Evolutionary conservation across 305 asterid species (phyloP).

Genomic region (Ilex paraguariensis): DNA sequence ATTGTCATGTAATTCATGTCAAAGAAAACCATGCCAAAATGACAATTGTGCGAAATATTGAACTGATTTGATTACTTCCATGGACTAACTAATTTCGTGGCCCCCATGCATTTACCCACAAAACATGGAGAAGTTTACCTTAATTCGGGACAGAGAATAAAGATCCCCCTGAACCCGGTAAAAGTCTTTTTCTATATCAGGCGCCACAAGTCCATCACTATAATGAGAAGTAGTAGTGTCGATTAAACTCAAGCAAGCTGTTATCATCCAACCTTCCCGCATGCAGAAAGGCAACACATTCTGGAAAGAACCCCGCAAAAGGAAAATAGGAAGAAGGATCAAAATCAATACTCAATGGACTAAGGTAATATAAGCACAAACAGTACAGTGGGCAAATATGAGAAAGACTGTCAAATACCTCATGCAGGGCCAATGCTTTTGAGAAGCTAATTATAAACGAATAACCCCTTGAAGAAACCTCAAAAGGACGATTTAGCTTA

Average conservation of each 20-base stretch:
- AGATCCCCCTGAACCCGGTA: conserved; percentile 91
- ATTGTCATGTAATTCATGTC: too few species aligned
- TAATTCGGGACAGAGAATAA: conserved; percentile 82
- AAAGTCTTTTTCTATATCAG: conserved; percentile 88
- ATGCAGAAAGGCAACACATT: conserved; percentile 79
- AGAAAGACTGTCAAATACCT: conserved; percentile 50
- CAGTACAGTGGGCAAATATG: conserved; percentile 6
- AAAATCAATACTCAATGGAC: background rate
- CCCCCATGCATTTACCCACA: too few species aligned
- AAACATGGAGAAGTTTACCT: conserved; percentile 41
- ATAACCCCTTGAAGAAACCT: conserved; percentile 95
- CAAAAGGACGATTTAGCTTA: conserved; percentile 88
- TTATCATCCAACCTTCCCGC: conserved; percentile 98
- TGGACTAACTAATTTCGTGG: background rate
- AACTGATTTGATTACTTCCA: background rate
- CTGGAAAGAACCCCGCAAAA: conserved; percentile 29
- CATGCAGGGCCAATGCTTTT: conserved; percentile 71
- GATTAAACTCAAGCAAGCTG: conserved; percentile 81
- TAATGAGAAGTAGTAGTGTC: conserved; percentile 67
- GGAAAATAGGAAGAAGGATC: conserved; percentile 6
- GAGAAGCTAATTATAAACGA: conserved; percentile 95
- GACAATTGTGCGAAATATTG: too few species aligned
- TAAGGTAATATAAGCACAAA: background rate
- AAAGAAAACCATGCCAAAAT: too few species aligned
- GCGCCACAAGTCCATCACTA: conserved; percentile 63